Evolutionary conservation across 2,329 filamentous ascomycete genomes (phyloP).

Genomic region (Trichoderma asperellum): DNA sequence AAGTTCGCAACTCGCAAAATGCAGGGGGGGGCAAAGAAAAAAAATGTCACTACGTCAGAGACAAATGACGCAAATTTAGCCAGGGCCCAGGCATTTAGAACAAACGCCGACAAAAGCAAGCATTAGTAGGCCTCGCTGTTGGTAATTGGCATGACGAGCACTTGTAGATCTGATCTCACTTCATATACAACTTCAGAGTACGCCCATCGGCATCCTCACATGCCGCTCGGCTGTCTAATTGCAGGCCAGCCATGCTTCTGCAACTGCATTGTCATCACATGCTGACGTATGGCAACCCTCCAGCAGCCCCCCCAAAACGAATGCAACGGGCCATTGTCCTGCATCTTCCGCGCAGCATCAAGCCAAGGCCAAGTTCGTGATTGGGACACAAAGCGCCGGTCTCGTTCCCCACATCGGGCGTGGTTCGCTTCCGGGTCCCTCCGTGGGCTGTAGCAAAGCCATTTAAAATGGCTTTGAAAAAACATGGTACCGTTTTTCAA

Average conservation of each 20-base stretch:
- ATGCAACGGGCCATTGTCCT: conserved; percentile 6
- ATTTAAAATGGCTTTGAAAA: background rate
- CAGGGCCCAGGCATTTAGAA: background rate
- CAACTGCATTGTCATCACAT: conserved; percentile 24
- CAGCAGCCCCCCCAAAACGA: background rate
- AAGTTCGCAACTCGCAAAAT: background rate
- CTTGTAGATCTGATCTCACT: background rate
- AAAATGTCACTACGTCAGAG: conserved; percentile 13
- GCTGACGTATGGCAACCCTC: conserved; percentile 9
- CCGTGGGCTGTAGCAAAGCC: background rate
- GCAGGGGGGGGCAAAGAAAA: background rate
- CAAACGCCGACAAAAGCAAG: background rate
- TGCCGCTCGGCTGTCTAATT: background rate
- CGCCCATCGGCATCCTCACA: background rate
- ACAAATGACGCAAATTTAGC: conserved; percentile 27
- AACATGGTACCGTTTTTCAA: background rate
- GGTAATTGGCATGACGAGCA: background rate
- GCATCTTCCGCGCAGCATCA: conserved; percentile 14
- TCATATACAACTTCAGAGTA: background rate
- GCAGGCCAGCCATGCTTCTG: background rate
- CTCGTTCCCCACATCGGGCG: conserved; percentile 3
- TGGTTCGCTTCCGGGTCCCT: background rate
- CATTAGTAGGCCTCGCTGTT: background rate
- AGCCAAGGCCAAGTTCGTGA: background rate
- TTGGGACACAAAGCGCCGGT: background rate